Percentiles rank a stretch among this genome's conserved stretches.
Evolutionary conservation across 2,329 filamentous ascomycete genomes (phyloP).

Genomic region (Aspergillus uvarum): DNA sequence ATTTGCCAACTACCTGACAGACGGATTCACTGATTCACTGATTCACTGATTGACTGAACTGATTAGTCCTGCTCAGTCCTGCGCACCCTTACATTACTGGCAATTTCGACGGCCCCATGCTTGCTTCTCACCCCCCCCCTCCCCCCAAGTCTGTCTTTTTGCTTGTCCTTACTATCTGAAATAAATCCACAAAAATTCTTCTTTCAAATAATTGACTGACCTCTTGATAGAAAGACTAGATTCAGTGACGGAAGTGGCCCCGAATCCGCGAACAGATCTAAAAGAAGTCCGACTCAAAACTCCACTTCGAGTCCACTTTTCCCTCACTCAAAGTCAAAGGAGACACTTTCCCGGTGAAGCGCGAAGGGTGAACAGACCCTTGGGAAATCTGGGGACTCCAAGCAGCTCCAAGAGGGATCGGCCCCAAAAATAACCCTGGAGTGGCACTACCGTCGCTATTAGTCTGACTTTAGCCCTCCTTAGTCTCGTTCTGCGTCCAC

Average conservation of each 20-base stretch:
- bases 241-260: background rate
- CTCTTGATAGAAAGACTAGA: background rate
- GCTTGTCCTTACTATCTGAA: background rate
- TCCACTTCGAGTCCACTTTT: background rate
- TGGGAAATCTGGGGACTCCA: slow-evolving; percentile 8
- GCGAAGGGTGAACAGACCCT: slow-evolving; percentile 4
- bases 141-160: background rate
- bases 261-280: background rate
- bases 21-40: background rate
- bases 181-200: too few relatives aligned
- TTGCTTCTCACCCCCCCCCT: background rate
- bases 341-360: background rate
- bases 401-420: background rate
- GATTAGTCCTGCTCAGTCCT: background rate
- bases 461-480: background rate
- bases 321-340: background rate
- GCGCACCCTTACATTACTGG: slow-evolving; percentile 7
- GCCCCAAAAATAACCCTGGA: slow-evolving; percentile 8
- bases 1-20: background rate
- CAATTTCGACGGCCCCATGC: background rate
- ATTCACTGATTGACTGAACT: background rate
- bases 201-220: background rate
- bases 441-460: background rate
- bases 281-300: background rate
- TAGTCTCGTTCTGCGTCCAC: background rate